Conservation (phyloP, 2,329 filamentous ascomycete species). For the Penicillium sp. region DNA sequence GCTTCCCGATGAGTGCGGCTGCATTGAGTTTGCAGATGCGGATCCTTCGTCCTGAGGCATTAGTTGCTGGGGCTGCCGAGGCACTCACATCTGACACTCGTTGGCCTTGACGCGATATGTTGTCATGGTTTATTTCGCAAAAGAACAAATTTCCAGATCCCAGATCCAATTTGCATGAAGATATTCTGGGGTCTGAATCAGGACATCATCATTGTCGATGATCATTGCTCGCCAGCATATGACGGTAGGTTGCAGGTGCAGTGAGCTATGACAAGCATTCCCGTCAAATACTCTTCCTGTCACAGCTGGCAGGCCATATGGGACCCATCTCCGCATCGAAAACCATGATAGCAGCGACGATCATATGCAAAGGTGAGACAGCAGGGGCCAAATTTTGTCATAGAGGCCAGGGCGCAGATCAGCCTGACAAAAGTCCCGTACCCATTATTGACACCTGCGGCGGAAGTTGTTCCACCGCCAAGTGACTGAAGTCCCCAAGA, state of each 20-base stretch:
- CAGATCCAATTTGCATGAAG: background rate
- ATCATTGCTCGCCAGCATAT: conserved; percentile 3
- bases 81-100: background rate
- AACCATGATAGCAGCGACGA: conserved; percentile 12
- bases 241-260: conserved; percentile 13
- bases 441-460: background rate
- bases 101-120: background rate
- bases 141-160: background rate
- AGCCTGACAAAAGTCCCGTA: background rate
- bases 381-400: background rate
- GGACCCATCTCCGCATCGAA: conserved; percentile 9
- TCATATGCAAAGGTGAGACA: conserved; percentile 21
- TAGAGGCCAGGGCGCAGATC: background rate
- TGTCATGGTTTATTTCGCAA: background rate
- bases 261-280: conserved; percentile 18
- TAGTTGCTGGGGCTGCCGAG: background rate
- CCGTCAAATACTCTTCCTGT: conserved; percentile 12
- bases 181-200: background rate
- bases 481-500: background rate
- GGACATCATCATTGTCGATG: background rate
- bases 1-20: background rate
- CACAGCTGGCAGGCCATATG: conserved; percentile 1
- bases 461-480: background rate
- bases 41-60: background rate
- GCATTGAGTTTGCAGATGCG: background rate